These are phyloP conservation scores for Endocalyx cinctus DNA, from an alignment of 2,329 filamentous ascomycete species.

Conservation along the genomic window DNA sequence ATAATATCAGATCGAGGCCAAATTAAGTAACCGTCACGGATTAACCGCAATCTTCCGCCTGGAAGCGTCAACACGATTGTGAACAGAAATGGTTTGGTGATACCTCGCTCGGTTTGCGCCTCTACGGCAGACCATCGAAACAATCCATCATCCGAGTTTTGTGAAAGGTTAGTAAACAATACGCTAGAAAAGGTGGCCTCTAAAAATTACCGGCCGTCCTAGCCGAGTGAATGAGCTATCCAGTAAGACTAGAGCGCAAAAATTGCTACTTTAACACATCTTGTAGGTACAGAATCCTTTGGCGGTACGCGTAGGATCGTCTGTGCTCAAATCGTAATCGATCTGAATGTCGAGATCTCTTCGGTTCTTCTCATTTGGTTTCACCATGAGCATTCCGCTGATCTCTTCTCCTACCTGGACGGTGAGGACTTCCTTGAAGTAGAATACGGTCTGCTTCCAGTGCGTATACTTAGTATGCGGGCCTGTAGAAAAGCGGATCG, in stretches of 20 bases:
- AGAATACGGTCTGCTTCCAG: constrained; percentile 99
- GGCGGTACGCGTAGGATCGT: constrained; percentile 64
- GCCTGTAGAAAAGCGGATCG: constrained; percentile 91
- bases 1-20: not conserved
- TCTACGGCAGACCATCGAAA: too few relatives aligned
- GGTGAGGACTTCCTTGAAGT: constrained; percentile 87
- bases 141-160: too few relatives aligned
- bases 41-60: too few relatives aligned
- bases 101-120: too few relatives aligned
- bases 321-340: constrained; percentile 73
- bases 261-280: constrained; percentile 66
- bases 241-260: too few relatives aligned
- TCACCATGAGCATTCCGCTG: constrained; percentile 68
- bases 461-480: constrained; percentile 99
- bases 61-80: too few relatives aligned
- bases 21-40: too few relatives aligned
- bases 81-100: too few relatives aligned
- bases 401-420: constrained; percentile 84
- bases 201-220: too few relatives aligned
- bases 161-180: too few relatives aligned
- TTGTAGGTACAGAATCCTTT: constrained; percentile 75
- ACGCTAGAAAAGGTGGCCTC: too few relatives aligned
- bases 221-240: too few relatives aligned
- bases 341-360: constrained; percentile 91
- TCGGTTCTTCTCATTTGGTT: constrained; percentile 89